Evolutionary conservation across 2,329 filamentous ascomycete species (phyloP), one percentile per base, ranked within the genome.

Genomic region (Dothistroma septosporum): DNA sequence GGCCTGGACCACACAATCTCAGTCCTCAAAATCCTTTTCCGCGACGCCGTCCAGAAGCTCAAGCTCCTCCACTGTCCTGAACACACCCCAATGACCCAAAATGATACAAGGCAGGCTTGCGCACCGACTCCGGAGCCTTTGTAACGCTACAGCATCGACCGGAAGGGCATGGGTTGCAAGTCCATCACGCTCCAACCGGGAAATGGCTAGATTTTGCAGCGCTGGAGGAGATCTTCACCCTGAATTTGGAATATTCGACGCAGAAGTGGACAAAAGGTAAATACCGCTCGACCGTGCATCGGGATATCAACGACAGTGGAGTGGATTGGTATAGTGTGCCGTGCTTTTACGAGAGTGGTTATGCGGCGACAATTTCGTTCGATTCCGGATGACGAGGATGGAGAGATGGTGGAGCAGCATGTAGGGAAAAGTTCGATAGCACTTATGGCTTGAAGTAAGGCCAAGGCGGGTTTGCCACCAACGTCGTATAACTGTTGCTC

Each of bases 241-340:
- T 82, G 6, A 81, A 82, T 62, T 77, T 82, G 50, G 79, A 79
- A 0, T 79, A 82, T 63, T 77, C 81, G 76, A 75, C 81, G 62
- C 75, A 79, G 69, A 68, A 76, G 48, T 79, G 77, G 76, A 79
- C 78, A 16, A 76, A 76, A 54, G 78, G 76, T 33, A 28, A 73
- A 49, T 79, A 77, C 71, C 74, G 75, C 61, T 74, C 70, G 24
- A 80, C 79, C 1, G 64, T 74, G 35, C 79, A 82, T 68, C 69
- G 79, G 4, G 79, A 81, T 10, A 71, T 81, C 3, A 79, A 81
- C 64, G 63, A 69, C 1, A 73, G 73, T 0, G 68, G 69, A 9
- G 70, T 66, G 7, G 78, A 75, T 52, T 69, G 79, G 53, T 73
- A 79, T 48, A 74, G 70, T 9, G 77, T 81, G 32, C 79, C 80